These are phyloP conservation scores for Blastobotrys robertii DNA, from an alignment of 805 yeast species.

Conservation along the genomic window DNA sequence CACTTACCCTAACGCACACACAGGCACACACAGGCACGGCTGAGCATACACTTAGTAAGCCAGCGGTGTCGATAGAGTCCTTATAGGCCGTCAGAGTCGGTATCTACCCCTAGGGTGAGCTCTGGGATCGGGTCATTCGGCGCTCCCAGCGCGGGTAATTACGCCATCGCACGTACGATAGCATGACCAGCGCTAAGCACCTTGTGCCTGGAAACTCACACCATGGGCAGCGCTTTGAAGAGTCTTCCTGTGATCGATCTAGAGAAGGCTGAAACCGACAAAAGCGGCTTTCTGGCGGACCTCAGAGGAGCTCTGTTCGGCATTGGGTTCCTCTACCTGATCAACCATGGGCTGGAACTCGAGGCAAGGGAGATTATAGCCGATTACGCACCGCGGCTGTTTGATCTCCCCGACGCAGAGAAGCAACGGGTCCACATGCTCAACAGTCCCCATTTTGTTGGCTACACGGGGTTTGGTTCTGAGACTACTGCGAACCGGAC, in stretches of 20 bases:
- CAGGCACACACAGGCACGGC: too few relatives aligned
- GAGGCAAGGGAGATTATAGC: constrained; percentile 30
- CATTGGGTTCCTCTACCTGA: constrained; percentile 46
- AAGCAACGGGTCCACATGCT: constrained; percentile 43
- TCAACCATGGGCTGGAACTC: constrained; percentile 36
- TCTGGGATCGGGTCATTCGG: too few relatives aligned
- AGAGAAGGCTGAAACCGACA: constrained; percentile 35
- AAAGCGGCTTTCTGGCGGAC: constrained; percentile 31
- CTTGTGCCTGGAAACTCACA: too few relatives aligned
- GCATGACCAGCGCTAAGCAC: too few relatives aligned
- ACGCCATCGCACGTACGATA: too few relatives aligned
- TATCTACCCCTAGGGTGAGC: too few relatives aligned
- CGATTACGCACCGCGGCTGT: constrained; percentile 34
- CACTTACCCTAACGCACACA: too few relatives aligned
- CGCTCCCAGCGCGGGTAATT: too few relatives aligned
- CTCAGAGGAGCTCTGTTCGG: constrained; percentile 40
- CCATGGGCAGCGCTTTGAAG: constrained; percentile 8
- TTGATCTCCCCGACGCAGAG: constrained; percentile 37
- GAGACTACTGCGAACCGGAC: constrained; percentile 45
- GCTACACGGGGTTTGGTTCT: constrained; percentile 46
- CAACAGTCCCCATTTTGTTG: constrained; percentile 48
- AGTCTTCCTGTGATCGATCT: constrained; percentile 33
- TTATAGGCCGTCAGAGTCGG: too few relatives aligned
- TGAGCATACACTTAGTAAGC: too few relatives aligned
- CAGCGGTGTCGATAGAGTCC: too few relatives aligned